phyloP scores from a whole-genome alignment of 495 filamentous ascomycete species.

The Tricharina praecox region DNA sequence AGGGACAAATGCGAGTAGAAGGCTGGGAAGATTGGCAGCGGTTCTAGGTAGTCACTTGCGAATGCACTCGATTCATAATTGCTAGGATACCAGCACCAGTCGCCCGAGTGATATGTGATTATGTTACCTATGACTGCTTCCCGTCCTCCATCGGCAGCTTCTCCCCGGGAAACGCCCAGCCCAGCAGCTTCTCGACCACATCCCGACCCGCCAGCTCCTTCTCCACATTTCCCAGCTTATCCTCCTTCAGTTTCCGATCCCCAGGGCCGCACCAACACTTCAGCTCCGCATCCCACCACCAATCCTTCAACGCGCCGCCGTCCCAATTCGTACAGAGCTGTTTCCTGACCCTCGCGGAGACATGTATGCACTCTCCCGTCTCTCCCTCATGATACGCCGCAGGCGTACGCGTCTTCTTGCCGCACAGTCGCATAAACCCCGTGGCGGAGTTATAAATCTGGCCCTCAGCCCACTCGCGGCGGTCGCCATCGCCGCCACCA shows the following conservation, averaged over 20 bases:
- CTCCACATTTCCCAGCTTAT: slow-evolving; percentile 14
- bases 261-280: slow-evolving; percentile 7
- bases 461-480: slow-evolving; percentile 18
- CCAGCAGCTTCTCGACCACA: slow-evolving; percentile 15
- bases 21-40: too few relatives aligned
- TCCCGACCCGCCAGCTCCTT: slow-evolving; percentile 14
- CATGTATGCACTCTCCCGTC: slow-evolving; percentile 18
- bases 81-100: too few relatives aligned
- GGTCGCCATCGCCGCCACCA: slow-evolving; percentile 10
- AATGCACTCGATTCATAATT: too few relatives aligned
- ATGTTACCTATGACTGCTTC: too few relatives aligned
- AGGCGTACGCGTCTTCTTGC: slow-evolving; percentile 4
- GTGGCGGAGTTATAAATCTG: slow-evolving; percentile 18
- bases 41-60: too few relatives aligned
- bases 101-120: too few relatives aligned
- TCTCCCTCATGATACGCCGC: background rate
- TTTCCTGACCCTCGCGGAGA: slow-evolving; percentile 11
- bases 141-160: too few relatives aligned
- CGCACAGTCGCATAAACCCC: slow-evolving; percentile 13
- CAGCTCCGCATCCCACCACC: slow-evolving; percentile 11
- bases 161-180: slow-evolving; percentile 5
- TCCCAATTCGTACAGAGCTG: slow-evolving; percentile 9
- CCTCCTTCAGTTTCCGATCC: slow-evolving; percentile 10
- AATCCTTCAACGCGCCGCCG: slow-evolving; percentile 12
- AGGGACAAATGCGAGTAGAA: too few relatives aligned